Percentiles rank a stretch among this genome's conserved stretches.
Conservation (phyloP, 2,329 filamentous ascomycete genomes). For the Escovopsis weberi region DNA sequence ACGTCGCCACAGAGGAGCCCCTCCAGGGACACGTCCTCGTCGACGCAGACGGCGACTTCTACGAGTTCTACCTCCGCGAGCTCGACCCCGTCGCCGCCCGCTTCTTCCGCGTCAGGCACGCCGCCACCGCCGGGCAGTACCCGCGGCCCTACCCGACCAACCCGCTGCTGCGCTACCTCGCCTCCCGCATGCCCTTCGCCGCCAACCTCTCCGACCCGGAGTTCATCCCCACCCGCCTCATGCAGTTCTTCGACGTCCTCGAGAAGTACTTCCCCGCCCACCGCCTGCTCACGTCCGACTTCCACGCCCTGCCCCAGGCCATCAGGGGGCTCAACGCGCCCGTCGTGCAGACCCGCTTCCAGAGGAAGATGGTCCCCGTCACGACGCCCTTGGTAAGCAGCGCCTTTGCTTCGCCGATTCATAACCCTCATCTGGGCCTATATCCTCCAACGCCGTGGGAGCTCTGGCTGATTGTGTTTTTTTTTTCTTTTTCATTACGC, state of each 20-base stretch:
- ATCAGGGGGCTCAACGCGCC: slow-evolving; percentile 78
- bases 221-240: slow-evolving; percentile 85
- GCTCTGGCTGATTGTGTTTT: background rate
- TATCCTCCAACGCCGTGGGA: no score
- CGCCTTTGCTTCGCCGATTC: background rate
- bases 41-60: slow-evolving; percentile 74
- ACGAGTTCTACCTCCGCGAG: slow-evolving; percentile 74
- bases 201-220: slow-evolving; percentile 70
- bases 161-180: slow-evolving; percentile 45
- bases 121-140: slow-evolving; percentile 51
- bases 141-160: slow-evolving; percentile 44
- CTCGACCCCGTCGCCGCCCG: slow-evolving; percentile 73
- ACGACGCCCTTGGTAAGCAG: slow-evolving; percentile 71
- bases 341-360: slow-evolving; percentile 89
- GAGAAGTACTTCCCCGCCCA: slow-evolving; percentile 81
- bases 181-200: slow-evolving; percentile 51
- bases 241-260: slow-evolving; percentile 93
- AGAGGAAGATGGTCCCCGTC: slow-evolving; percentile 76
- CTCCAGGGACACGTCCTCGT: slow-evolving; percentile 84
- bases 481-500: background rate
- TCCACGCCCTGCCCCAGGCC: slow-evolving; percentile 71
- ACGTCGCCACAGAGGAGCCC: slow-evolving; percentile 63
- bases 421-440: no score
- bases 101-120: slow-evolving; percentile 72
- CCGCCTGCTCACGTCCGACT: slow-evolving; percentile 78